phyloP scores from a whole-genome alignment of 805 yeast species.

The Candida tammaniensis region DNA sequence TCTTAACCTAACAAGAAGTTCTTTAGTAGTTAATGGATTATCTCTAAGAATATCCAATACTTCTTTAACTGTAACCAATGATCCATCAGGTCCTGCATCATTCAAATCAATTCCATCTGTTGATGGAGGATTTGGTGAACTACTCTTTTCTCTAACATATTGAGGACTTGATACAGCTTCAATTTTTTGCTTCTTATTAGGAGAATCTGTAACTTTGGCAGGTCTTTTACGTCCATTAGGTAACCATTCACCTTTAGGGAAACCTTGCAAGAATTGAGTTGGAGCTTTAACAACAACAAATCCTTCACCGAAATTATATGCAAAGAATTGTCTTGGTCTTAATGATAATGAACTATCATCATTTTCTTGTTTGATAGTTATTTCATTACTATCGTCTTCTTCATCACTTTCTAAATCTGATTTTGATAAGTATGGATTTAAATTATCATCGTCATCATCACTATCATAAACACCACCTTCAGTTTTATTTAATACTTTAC shows the following conservation, averaged over 20 bases:
- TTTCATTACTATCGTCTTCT: slow-evolving; percentile 48
- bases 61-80: slow-evolving; percentile 66
- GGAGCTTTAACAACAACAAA: slow-evolving; percentile 63
- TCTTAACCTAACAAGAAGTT: slow-evolving; percentile 58
- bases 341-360: slow-evolving; percentile 18
- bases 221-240: slow-evolving; percentile 50
- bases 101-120: slow-evolving; percentile 30
- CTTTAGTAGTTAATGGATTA: slow-evolving; percentile 60
- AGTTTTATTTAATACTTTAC: slow-evolving; percentile 77
- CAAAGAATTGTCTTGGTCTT: slow-evolving; percentile 19
- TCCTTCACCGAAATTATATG: slow-evolving; percentile 33
- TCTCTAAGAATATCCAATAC: slow-evolving; percentile 60
- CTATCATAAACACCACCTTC: slow-evolving; percentile 89
- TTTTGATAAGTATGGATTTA: slow-evolving; percentile 70
- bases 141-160: slow-evolving; percentile 11
- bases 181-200: slow-evolving; percentile 31
- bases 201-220: slow-evolving; percentile 18
- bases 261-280: slow-evolving; percentile 53
- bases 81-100: slow-evolving; percentile 35
- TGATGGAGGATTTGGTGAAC: slow-evolving; percentile 15
- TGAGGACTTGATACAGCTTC: slow-evolving; percentile 4
- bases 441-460: slow-evolving; percentile 58
- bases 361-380: slow-evolving; percentile 31
- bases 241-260: slow-evolving; percentile 85
- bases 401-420: slow-evolving; percentile 60